Evolutionary conservation across 352 stramenopile genomes (phyloP), one percentile per base, ranked within the genome.

Genomic region (Globisporangium radiosum): DNA sequence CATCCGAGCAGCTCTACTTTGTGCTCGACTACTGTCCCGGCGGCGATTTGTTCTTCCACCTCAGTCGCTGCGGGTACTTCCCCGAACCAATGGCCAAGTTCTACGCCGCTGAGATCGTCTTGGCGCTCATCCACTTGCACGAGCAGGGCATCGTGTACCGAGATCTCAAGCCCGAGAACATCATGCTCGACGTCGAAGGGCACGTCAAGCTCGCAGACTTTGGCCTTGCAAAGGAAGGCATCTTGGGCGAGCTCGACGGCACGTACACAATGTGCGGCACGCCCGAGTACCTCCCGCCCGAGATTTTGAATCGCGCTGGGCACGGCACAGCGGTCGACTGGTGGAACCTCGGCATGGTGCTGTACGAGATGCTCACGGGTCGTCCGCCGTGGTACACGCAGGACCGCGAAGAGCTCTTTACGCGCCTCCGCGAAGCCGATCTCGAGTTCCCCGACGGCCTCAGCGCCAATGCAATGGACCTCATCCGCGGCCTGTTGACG

Each of bases 211-310:
- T 94, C 19, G 79, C 79, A 43, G 85, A 94, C 57, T 92, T 94
- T 69, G 85, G 85, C 1, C 52, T 94, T 6, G 83, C 85, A 9
- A 90, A 92, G 47, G 75, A 90, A 62, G 81, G 84, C 38, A 85
- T 92, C 56, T 85, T 67, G 13, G 80, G 72, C 48, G 78, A 91
- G 58, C 69, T 89, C 44, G 67, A 89, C 51, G 78, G 78, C 54
- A 92, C 84, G 17, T 88, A 90, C 60, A 95, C 85, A 6, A 89
- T 93, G 74, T 94, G 85, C 61, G 85, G 85, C 13, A 94, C 86
- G n/a, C 86, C 85, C 4, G 85, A 95, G 63, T 95, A 94, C 43
- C 65, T 94, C 25, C 77, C 83, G 38, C 83, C 83, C 1, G 83
- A 93, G 69, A 90, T 93, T 57, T 56, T 95, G n/a, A 88, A 88